These are phyloP conservation scores for Aspergillus terreus DNA, from an alignment of 2,329 filamentous ascomycete genomes.

Conservation along the genomic window DNA sequence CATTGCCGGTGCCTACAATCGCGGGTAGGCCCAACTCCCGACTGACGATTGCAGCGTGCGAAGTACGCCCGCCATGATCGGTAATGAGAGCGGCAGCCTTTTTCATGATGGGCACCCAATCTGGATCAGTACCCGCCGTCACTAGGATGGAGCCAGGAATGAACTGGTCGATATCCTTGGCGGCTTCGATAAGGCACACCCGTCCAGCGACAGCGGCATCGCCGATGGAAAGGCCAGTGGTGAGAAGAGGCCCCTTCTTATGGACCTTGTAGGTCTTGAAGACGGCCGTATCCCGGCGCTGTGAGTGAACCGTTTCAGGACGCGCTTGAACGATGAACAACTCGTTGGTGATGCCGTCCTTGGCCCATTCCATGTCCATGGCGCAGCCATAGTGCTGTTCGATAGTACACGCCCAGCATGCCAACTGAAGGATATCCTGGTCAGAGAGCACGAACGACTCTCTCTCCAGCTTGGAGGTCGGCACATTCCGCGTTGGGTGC, in stretches of 20 bases:
- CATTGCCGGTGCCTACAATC: conserved; percentile 34
- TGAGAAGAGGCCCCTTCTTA: conserved; percentile 25
- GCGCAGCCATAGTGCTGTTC: conserved; percentile 35
- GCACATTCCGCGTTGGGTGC: background rate
- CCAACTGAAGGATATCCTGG: conserved; percentile 35
- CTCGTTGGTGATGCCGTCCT: conserved; percentile 22
- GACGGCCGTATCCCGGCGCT: conserved; percentile 19
- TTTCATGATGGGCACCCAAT: conserved; percentile 41
- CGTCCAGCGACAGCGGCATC: conserved; percentile 31
- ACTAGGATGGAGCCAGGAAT: conserved; percentile 34
- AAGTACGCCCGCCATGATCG: conserved; percentile 29
- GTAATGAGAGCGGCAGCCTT: conserved; percentile 35
- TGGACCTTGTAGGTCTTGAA: conserved; percentile 33
- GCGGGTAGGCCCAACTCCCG: conserved; percentile 38
- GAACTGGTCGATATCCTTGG: conserved; percentile 31
- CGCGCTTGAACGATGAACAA: conserved; percentile 38
- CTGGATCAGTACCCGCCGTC: conserved; percentile 35
- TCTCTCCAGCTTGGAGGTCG: background rate
- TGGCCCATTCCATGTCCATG: conserved; percentile 42
- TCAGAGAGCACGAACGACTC: background rate
- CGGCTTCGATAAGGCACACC: conserved; percentile 30
- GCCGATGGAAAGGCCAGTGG: conserved; percentile 31
- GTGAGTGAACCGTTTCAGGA: conserved; percentile 36
- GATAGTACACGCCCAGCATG: conserved; percentile 34
- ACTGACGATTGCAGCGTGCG: conserved; percentile 42